Evolutionary conservation across 139 green algal genomes (phyloP), one percentile per base, ranked within the genome.

Genomic region (Yamagishiella unicocca): DNA sequence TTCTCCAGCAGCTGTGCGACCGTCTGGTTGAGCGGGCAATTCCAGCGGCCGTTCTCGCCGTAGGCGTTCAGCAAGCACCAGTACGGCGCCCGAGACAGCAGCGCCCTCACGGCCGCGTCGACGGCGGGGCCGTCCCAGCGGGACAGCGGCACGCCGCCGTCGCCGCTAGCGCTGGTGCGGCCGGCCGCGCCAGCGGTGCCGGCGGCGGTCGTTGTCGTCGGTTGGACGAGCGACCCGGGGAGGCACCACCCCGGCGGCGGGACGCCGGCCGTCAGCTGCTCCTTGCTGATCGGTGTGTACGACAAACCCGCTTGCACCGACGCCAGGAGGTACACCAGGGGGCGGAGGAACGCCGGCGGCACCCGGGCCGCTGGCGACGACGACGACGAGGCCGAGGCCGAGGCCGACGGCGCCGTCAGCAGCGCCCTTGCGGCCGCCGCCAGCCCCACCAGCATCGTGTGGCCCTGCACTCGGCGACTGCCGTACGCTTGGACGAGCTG

Each of bases 11-110:
- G 7, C 45, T 55, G 35, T 50, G 42, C n/a, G 2, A 29, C 5
- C 9, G 46, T 10, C 40, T 81, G 14, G 46, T 87, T 87, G 29
- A 12, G 33, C 19, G 45, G 35, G 82, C 82, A 81, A 37, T 43
- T 55, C 82, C 82, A 87, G 2, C 82, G 46, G 17, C 66, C 82
- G 5, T 2, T 55, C 6, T 87, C 67, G 46, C n/a, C 40, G 66
- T 71, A 87, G 6, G 24, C 6, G 22, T 31, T 80, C 27, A 87
- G 82, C 46, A 87, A 24, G n/a, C 66, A 77, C 82, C 82, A 87
- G 67, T 61, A 72, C 66, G 66, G 67, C 82, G 82, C 82, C 10
- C 5, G 33, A 3, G 12, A 46, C 67, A 81, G 25, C 35, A 87
- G 46, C 50, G n/a, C 7, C 67, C 31, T 33, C 50, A 79, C 67